Evolutionary conservation across 805 yeast genomes (phyloP).

Genomic region (Candida michaelii): DNA sequence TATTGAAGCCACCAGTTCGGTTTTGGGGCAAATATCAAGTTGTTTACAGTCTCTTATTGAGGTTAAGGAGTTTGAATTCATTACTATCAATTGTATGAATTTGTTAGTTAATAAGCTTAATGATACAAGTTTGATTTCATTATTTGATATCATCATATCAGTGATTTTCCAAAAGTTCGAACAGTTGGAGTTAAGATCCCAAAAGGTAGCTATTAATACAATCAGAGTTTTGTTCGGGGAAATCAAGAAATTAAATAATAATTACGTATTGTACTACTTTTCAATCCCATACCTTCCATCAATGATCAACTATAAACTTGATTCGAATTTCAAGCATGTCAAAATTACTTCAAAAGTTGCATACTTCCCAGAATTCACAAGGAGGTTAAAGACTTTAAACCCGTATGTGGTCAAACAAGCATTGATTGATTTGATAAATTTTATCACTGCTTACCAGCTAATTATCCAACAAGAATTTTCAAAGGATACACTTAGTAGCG

Average conservation of each 20-base stretch:
- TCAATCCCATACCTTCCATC: conserved; percentile 49
- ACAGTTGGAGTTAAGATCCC: conserved; percentile 48
- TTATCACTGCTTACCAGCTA: conserved; percentile 49
- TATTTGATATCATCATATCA: conserved; percentile 74
- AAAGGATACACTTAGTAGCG: conserved; percentile 10
- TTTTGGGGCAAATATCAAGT: conserved; percentile 81
- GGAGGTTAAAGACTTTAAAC: conserved; percentile 61
- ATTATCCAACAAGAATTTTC: conserved; percentile 44
- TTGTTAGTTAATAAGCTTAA: conserved; percentile 57
- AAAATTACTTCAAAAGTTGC: conserved; percentile 31
- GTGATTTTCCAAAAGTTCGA: conserved; percentile 69
- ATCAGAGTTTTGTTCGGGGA: conserved; percentile 37
- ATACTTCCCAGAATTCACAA: conserved; percentile 51
- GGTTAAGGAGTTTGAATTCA: conserved; percentile 54
- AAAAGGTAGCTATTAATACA: conserved; percentile 51
- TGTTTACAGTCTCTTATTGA: conserved; percentile 81
- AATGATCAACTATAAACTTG: conserved; percentile 23
- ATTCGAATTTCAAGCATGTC: conserved; percentile 25
- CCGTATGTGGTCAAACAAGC: conserved; percentile 73
- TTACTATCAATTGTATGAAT: conserved; percentile 69
- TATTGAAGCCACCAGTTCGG: conserved; percentile 52
- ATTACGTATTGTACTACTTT: conserved; percentile 51
- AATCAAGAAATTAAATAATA: conserved; percentile 29
- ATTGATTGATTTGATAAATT: conserved; percentile 58
- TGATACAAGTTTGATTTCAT: conserved; percentile 56